Base-by-base conservation (phyloP, 257 asterid species). In the Pogostemon cablin region DNA sequence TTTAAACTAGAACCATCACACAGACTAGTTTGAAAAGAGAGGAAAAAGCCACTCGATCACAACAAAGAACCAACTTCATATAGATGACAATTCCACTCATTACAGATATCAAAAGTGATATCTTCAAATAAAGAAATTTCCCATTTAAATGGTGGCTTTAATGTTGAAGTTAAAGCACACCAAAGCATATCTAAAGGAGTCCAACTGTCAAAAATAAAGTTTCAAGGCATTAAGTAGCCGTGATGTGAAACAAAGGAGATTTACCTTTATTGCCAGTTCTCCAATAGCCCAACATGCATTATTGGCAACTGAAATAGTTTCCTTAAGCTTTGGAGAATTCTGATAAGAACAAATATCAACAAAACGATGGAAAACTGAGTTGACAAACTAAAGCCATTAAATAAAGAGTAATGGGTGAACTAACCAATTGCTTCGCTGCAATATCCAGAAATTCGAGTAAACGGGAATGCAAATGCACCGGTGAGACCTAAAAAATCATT, bases 221-320 rank as follows among this genome's bases (percentile, higher is more conserved):
- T 8, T 41, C 11, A 9, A 32, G 35, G 7, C 47, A 35, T 40
- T 34, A 60, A 39, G 34, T 38, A 62, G 25, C 37, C 50, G 4
- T 60, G 61, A 55, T 37, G 47, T 32, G 38, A 44, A 66, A 38
- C 67, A 59, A 41, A 49, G 55, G 17, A 20, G 37, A 54, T 32
- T 11, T 62, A 43, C 68, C 68, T 62, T 62, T 72, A 88, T 76
- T 59, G 99, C 99, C 63, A 95, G 81, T 79, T 95, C 99, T 66
- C 99, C 99, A 73, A 95, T 87, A 69, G 98, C 99, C 99, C 99
- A 95, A 76, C 99, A 95, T 60, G 99, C 99, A 82, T 95, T 95
- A 75, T 95, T 95, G 78, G 98, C 99, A 61, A 90, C 98, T 70
- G 99, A 92, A 66, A 90, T 78, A 54, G 90, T 88, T 69, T 90